Evolutionary conservation across 2,329 filamentous ascomycete genomes (phyloP).

Genomic region (Ploettnerulaceae sp.): DNA sequence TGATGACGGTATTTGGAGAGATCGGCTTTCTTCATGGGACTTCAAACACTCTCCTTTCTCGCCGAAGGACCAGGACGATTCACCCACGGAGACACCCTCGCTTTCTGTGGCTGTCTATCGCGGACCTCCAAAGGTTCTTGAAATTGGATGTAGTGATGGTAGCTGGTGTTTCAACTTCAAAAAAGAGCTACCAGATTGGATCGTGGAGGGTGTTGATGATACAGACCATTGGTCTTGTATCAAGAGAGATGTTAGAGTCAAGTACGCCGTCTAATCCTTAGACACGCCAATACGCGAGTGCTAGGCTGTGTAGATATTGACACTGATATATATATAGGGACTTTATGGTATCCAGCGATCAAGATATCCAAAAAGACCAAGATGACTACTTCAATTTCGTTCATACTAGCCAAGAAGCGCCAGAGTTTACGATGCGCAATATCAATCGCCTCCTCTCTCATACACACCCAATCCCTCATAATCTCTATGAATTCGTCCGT

Average conservation of each 20-base stretch:
- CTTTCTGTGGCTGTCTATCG: constrained; percentile 13
- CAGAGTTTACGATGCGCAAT: constrained; percentile 30
- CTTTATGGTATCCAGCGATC: constrained; percentile 20
- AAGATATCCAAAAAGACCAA: not conserved
- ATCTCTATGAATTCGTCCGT: constrained; percentile 29
- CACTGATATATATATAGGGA: constrained; percentile 22
- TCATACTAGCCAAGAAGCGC: constrained; percentile 17
- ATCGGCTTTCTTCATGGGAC: constrained; percentile 26
- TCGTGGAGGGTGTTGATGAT: constrained; percentile 32
- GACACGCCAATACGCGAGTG: too few species aligned
- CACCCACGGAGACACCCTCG: constrained; percentile 1
- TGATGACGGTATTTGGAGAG: constrained; percentile 13
- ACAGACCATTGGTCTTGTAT: constrained; percentile 29
- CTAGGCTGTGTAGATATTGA: too few species aligned
- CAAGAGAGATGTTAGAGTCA: constrained; percentile 12
- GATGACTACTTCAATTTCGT: constrained; percentile 26
- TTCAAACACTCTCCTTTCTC: constrained; percentile 14
- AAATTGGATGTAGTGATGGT: constrained; percentile 31
- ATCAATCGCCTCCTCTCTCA: constrained; percentile 27
- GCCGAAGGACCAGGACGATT: not conserved
- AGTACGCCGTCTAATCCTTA: constrained; percentile 12
- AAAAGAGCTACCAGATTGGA: constrained; percentile 27
- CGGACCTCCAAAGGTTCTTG: constrained; percentile 27
- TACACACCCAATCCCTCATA: constrained; percentile 25
- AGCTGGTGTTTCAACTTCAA: constrained; percentile 30